Base-by-base conservation (phyloP, 2,329 filamentous ascomycete species). In the Aspergillus candidus region DNA sequence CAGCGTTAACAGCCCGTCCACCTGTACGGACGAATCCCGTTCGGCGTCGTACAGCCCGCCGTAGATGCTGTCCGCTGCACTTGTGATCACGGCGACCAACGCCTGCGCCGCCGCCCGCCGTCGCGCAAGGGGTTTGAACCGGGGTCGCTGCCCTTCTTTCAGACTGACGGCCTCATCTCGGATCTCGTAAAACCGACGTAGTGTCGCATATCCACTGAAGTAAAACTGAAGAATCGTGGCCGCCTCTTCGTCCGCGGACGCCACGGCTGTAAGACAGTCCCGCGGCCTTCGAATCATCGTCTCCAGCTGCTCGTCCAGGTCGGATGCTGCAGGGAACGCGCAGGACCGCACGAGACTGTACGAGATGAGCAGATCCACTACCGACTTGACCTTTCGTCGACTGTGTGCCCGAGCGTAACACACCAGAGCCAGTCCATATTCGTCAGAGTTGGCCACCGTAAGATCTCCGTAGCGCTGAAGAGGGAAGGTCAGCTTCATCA, bases 401-500 rank as follows among this genome's bases (percentile, higher is more conserved):
- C 83, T 80, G 59, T 94, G 89, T 3, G 89, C 86, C 11, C 94
- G 80, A 17, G 91, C 86, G 63, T 93, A 97, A 72, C 94, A 96
- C 70, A 93, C 83, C 14, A 97, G 76, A 1, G 88, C 87, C 52
- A 91, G 82, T 42, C 91, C 91, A 55, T 91, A 96, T 43, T 84
- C 79, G 56, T 87, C 80, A 1, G 85, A 84, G 34, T 80, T 78
- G 47, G 82, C 76, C 10, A 83, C 80, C 32, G 95, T 75, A 38
- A 83, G 76, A 52, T 95, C 84, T 45, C 89, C 91, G 61, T 88
- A 96, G 52, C 84, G 82, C 87, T 94, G 57, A 22, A 14, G 6
- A 27, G 22, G 22, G 22, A 27, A 27, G 22, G 22, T 27, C 22
- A 27, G 22, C 22, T 10, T 27, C 22, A 27, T 13, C 11, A 29